These are phyloP conservation scores for Trichosporon coremiiforme DNA, from an alignment of 1,284 basidiomycete genomes.

Conservation along the genomic window DNA sequence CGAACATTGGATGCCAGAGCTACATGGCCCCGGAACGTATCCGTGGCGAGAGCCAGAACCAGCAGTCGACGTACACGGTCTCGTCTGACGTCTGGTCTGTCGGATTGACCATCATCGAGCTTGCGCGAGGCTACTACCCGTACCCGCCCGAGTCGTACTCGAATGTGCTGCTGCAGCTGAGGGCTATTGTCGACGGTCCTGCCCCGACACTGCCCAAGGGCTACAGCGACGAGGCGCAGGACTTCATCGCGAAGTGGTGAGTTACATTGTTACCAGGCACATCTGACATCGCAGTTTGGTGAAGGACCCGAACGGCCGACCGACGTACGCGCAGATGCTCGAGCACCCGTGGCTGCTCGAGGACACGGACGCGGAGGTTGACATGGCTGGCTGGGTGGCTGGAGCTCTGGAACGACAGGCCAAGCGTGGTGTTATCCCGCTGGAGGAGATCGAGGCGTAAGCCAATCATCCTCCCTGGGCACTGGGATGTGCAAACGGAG, in stretches of 20 bases:
- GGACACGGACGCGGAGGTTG: conserved; percentile 65
- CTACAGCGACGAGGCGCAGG: conserved; percentile 57
- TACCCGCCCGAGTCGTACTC: conserved; percentile 98
- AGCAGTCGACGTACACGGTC: conserved; percentile 87
- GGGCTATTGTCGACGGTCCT: conserved; percentile 92
- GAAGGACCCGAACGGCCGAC: conserved; percentile 75
- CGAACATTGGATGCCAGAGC: conserved; percentile 96
- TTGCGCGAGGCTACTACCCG: conserved; percentile 88
- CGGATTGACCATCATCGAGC: conserved; percentile 93
- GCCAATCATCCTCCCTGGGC: not conserved
- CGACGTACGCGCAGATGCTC: conserved; percentile 81
- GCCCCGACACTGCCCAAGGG: conserved; percentile 76
- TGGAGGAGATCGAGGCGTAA: conserved; percentile 38
- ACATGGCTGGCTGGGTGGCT: conserved; percentile 81
- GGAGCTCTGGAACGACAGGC: conserved; percentile 63
- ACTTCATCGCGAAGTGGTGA: conserved; percentile 61
- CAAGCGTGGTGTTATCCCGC: conserved; percentile 40
- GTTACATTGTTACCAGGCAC: conserved; percentile 33
- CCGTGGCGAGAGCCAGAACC: conserved; percentile 86
- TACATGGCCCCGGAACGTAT: conserved; percentile 99
- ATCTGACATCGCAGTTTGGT: conserved; percentile 63
- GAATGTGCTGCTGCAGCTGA: conserved; percentile 94
- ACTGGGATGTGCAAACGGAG: not conserved
- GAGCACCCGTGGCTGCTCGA: conserved; percentile 71
- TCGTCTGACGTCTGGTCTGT: conserved; percentile 98